A percentile compares a stretch with the other conserved stretches of the same genome.
phyloP scores from a whole-genome alignment of 805 yeast species.

The Candida manassasensis region DNA sequence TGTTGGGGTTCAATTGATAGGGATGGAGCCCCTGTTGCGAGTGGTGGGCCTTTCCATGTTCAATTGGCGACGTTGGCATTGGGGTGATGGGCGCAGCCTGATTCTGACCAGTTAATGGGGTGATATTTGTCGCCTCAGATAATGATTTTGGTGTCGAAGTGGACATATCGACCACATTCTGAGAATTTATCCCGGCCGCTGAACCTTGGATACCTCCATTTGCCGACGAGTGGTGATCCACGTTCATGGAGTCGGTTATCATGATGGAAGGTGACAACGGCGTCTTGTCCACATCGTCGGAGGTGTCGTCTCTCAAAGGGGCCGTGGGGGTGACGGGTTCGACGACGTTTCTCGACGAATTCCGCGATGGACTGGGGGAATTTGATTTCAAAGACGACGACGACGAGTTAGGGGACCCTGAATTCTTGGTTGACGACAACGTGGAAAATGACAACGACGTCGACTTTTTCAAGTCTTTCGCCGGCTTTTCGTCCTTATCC shows the following conservation, averaged over 20 bases:
- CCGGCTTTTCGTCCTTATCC: conserved; percentile 23
- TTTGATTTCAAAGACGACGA: conserved; percentile 21
- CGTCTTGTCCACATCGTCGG: background rate
- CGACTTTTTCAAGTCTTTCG: conserved; percentile 11
- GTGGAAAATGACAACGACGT: conserved; percentile 2
- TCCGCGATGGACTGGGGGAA: conserved; percentile 34
- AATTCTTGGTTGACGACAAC: conserved; percentile 2
- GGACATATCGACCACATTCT: background rate
- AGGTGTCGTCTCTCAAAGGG: background rate
- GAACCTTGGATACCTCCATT: no score
- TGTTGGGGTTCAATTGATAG: conserved; percentile 21
- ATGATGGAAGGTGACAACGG: conserved; percentile 5
- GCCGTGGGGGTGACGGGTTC: background rate
- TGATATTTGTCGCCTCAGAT: background rate
- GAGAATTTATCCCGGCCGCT: conserved; percentile 8
- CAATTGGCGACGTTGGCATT: conserved; percentile 21
- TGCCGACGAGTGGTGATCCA: no score
- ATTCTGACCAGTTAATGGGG: background rate
- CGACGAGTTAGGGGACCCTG: conserved; percentile 10
- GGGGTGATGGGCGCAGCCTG: conserved; percentile 14
- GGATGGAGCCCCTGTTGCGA: conserved; percentile 20
- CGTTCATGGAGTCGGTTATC: conserved; percentile 4
- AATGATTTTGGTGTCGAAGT: background rate
- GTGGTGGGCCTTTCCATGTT: conserved; percentile 9
- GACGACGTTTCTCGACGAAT: conserved; percentile 5